Evolutionary conservation across 2,329 filamentous ascomycete genomes (phyloP).

Genomic region (Paradendryphiella salina): DNA sequence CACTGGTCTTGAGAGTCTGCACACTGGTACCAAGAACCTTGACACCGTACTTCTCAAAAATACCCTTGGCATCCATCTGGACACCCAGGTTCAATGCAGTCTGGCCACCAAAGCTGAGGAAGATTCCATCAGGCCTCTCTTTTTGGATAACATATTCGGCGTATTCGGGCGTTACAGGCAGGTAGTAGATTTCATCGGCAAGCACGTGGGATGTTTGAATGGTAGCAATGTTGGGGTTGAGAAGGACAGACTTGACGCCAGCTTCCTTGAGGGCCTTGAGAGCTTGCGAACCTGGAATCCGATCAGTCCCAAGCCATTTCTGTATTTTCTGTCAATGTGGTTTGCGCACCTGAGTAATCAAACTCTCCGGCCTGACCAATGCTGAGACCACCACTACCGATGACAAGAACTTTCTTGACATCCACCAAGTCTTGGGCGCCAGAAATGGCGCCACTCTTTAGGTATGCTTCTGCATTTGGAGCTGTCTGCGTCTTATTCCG

Average conservation of each 20-base stretch:
- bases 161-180: constrained; percentile 96
- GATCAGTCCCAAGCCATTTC: constrained; percentile 19
- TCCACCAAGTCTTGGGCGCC: constrained; percentile 75
- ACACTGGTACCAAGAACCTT: constrained; percentile 95
- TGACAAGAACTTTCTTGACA: constrained; percentile 96
- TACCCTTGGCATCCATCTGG: constrained; percentile 92
- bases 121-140: constrained; percentile 94
- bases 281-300: constrained; percentile 77
- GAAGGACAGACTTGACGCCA: constrained; percentile 84
- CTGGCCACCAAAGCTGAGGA: constrained; percentile 96
- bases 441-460: constrained; percentile 85
- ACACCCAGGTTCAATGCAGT: constrained; percentile 96
- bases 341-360: constrained; percentile 82
- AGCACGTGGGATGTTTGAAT: constrained; percentile 97
- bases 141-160: constrained; percentile 96
- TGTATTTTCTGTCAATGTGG: not conserved
- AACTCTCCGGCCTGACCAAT: constrained; percentile 99
- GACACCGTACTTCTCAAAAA: constrained; percentile 93
- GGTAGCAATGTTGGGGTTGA: constrained; percentile 98
- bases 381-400: constrained; percentile 90
- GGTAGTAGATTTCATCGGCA: constrained; percentile 96
- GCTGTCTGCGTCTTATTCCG: constrained; percentile 63
- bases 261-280: constrained; percentile 97
- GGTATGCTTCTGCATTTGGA: constrained; percentile 82
- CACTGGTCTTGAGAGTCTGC: constrained; percentile 88